A percentile compares a stretch with the other conserved stretches of the same genome.
phyloP scores from a whole-genome alignment of 176 grass and related monocot species.

The Avena eriantha region DNA sequence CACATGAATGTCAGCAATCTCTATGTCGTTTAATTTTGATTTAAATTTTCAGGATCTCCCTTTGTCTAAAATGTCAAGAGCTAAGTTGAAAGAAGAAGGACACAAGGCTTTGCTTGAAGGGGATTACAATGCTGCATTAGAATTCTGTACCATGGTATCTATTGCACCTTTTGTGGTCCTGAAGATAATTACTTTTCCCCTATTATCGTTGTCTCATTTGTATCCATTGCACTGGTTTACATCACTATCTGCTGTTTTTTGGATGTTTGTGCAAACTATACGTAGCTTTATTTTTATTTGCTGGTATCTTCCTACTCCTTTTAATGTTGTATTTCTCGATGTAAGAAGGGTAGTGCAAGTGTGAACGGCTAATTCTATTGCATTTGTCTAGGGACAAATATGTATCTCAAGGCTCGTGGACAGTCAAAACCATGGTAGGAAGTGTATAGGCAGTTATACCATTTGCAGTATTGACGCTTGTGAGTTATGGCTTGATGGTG shows the following conservation, averaged over 20 bases:
- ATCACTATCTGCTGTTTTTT: neutral
- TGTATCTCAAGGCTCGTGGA: conserved; percentile 1
- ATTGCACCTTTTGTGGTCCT: neutral
- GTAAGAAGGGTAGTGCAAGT: neutral
- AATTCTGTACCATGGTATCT: neutral
- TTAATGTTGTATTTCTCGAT: no score
- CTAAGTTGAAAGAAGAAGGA: neutral
- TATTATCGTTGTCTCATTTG: neutral
- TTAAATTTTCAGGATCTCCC: neutral
- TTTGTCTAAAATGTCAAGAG: conserved; percentile 8
- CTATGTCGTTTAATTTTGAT: neutral
- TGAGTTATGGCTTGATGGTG: neutral
- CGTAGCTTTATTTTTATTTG: neutral
- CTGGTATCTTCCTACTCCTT: neutral
- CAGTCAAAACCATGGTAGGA: neutral
- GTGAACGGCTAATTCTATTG: neutral
- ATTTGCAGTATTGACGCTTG: neutral
- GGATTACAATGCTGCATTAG: neutral
- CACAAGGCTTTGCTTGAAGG: neutral
- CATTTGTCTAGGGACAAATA: neutral
- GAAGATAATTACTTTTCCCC: neutral
- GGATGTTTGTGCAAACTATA: neutral
- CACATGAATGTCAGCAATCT: neutral
- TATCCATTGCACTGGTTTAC: neutral
- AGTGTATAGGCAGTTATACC: neutral